A percentile compares a stretch with the other conserved stretches of the same genome.
These are phyloP conservation scores for Sechiopsis laciniata DNA, from an alignment of 306 rosid species.

Conservation along the genomic window DNA sequence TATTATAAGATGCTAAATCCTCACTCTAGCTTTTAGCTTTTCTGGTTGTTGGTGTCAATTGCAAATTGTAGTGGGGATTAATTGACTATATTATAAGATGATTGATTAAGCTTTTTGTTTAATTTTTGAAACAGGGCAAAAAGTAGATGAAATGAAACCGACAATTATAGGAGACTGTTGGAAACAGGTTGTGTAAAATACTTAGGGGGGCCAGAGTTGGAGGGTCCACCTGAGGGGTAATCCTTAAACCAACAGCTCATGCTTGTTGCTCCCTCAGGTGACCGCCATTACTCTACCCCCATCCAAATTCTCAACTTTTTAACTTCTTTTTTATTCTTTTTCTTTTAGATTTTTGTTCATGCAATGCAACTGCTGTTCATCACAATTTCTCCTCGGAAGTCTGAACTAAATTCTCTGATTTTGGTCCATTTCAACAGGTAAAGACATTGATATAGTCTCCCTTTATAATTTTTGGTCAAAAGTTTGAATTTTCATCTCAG, in stretches of 20 bases:
- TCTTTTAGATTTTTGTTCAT: background rate
- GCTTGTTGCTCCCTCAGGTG: background rate
- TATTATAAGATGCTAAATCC: background rate
- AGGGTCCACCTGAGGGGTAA: conserved; percentile 10
- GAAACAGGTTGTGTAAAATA: background rate
- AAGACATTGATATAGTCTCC: background rate
- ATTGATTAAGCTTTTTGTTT: background rate
- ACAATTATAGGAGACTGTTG: background rate
- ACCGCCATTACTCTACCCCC: background rate
- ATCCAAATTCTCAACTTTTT: conserved; percentile 4
- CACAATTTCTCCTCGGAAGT: background rate
- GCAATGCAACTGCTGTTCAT: background rate
- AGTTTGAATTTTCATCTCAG: background rate
- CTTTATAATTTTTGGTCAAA: background rate
- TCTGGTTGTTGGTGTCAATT: too few relatives aligned
- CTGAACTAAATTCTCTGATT: background rate
- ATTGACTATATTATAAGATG: background rate
- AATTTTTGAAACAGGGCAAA: background rate
- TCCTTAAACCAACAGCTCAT: conserved; percentile 6
- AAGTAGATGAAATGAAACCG: background rate
- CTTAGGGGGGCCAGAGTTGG: background rate
- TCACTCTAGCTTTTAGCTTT: too few relatives aligned
- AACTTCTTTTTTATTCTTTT: background rate
- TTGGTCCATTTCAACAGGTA: background rate
- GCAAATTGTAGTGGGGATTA: too few relatives aligned